Evolutionary conservation across 2,329 filamentous ascomycete species (phyloP), one percentile per base, ranked within the genome.

Genomic region (Sarocladiaceae sp.): DNA sequence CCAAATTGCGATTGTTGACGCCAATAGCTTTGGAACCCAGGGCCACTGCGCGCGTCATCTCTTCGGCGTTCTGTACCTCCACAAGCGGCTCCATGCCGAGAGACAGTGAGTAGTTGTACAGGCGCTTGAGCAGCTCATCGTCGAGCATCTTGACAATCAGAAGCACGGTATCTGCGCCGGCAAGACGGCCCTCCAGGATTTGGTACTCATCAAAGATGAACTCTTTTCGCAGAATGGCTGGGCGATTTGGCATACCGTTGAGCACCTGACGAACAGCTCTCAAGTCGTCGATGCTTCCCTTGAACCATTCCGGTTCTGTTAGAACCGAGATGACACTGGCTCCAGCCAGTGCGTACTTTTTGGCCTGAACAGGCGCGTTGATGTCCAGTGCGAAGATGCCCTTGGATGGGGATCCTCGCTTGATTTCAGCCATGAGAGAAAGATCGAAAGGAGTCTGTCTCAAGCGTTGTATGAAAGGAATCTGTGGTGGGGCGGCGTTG

Each of bases 191-290:
- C 70, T 99, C 94, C 6, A 99, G 78, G 51, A 99, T 97, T 68
- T 99, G 94, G 65, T 99, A 99, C 66, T 97, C 91, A 42, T 97
- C 92, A 63, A 97, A 99, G 36, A 99, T 84, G 63, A 99, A 99
- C 61, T 99, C 94, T 66, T 99, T 99, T 22, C 95, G 85, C 26
- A 99, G 74, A 12, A 99, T 82, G 2, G 93, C 95, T 2, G 94
- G 95, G 50, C 94, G 82, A 66, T 97, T 95, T 1, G 90, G 86
- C 86, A 99, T 91, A 12, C 88, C 87, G 60, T 91, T 83, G n/a
- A 99, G 74, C 47, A 89, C 91, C 68, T 93, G 88, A 40, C 94
- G 84, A 26, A 97, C 94, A 29, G 87, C 84, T 55, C 88, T 83
- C 51, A 99, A 74, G 66, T 99, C 94, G 54, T 99, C 93, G 55